Percentiles rank a stretch among this genome's conserved stretches.
Conservation (phyloP, 2,329 filamentous ascomycete genomes). For the Pezicula rhizophila region DNA sequence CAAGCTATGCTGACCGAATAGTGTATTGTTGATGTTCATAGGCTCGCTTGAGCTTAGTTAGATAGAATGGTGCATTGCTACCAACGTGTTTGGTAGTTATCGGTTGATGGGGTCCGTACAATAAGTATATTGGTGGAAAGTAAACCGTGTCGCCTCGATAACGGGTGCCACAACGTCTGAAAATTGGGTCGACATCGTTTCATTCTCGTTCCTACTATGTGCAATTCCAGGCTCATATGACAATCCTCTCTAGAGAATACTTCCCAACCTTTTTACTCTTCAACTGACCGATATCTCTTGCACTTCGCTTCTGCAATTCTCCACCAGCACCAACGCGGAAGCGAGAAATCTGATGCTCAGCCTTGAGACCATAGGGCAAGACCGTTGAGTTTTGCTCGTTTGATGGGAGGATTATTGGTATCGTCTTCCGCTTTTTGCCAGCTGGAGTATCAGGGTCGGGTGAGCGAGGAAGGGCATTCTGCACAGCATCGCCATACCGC, state of each 20-base stretch:
- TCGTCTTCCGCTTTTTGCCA: slow-evolving; percentile 27
- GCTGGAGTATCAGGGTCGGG: background rate
- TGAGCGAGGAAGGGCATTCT: slow-evolving; percentile 10
- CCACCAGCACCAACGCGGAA: slow-evolving; percentile 62
- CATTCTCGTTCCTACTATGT: background rate
- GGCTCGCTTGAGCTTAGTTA: slow-evolving; percentile 3
- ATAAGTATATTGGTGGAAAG: too few species aligned
- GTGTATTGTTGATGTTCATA: slow-evolving; percentile 1
- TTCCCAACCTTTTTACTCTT: slow-evolving; percentile 73
- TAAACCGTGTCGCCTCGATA: too few species aligned
- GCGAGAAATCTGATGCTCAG: slow-evolving; percentile 41
- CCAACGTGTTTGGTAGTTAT: too few species aligned
- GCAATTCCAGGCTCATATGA: slow-evolving; percentile 39
- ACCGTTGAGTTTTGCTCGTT: slow-evolving; percentile 38
- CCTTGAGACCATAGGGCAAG: slow-evolving; percentile 70
- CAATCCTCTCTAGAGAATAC: slow-evolving; percentile 77
- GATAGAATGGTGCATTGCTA: too few species aligned
- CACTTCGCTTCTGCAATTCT: slow-evolving; percentile 62
- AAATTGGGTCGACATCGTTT: background rate
- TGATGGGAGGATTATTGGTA: slow-evolving; percentile 40
- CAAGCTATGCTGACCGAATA: too few species aligned
- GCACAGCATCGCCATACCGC: slow-evolving; percentile 43
- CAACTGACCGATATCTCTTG: slow-evolving; percentile 69
- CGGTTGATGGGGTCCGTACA: too few species aligned
- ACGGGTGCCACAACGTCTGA: too few species aligned